Evolutionary conservation across 257 asterid species (phyloP).

Genomic region (Salvia miltiorrhiza): DNA sequence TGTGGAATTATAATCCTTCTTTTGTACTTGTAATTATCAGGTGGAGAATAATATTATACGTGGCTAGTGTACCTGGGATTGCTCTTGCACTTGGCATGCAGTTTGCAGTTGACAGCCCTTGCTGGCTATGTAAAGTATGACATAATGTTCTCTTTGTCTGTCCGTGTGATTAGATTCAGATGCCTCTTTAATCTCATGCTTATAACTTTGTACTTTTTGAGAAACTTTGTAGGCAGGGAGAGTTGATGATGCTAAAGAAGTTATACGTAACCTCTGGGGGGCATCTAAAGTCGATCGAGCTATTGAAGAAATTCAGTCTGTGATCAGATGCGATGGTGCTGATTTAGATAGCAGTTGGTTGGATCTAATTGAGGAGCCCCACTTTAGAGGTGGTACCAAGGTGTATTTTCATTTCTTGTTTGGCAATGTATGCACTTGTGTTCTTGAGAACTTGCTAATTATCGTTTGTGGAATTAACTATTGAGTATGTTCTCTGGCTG

Average conservation of each 20-base stretch:
- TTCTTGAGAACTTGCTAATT: slow-evolving; percentile 15
- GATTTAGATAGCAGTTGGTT: slow-evolving; percentile 78
- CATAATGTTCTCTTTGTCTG: neutral
- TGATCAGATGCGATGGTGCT: slow-evolving; percentile 59
- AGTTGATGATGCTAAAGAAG: slow-evolving; percentile 62
- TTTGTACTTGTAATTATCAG: slow-evolving; percentile 32
- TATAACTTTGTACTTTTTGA: slow-evolving; percentile 7
- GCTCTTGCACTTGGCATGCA: slow-evolving; percentile 78
- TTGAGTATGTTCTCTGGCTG: slow-evolving; percentile 16
- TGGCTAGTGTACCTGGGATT: slow-evolving; percentile 70
- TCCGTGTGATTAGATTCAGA: neutral
- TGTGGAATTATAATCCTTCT: no score
- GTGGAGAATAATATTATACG: slow-evolving; percentile 78
- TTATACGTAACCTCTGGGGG: slow-evolving; percentile 65
- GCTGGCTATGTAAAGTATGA: slow-evolving; percentile 88
- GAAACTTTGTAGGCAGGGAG: slow-evolving; percentile 55
- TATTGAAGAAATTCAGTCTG: slow-evolving; percentile 68
- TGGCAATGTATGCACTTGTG: slow-evolving; percentile 2
- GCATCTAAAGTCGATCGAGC: slow-evolving; percentile 58
- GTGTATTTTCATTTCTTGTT: slow-evolving; percentile 39
- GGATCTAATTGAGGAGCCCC: slow-evolving; percentile 78
- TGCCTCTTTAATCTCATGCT: slow-evolving; percentile 4
- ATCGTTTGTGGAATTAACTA: slow-evolving; percentile 4
- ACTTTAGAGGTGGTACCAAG: slow-evolving; percentile 79
- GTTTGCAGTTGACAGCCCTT: slow-evolving; percentile 87